Conservation (phyloP, 2,329 filamentous ascomycete genomes). For the Aspergillus luchuensis region DNA sequence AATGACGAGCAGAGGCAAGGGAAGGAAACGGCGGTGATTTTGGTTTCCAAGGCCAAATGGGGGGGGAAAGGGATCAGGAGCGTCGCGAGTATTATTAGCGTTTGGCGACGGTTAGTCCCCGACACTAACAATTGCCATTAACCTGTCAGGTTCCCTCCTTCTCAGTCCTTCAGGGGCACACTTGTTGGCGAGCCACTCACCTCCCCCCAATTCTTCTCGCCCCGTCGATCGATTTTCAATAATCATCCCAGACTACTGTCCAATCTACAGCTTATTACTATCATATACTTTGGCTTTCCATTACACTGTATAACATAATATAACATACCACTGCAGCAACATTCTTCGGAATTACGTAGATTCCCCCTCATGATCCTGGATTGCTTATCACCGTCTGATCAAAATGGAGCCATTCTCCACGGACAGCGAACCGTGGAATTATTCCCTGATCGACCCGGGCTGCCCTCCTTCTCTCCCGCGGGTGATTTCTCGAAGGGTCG, state of each 20-base stretch:
- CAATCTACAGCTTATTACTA: not conserved
- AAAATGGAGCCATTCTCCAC: not conserved
- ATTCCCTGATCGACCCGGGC: not conserved
- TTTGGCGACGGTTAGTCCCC: conserved; percentile 4
- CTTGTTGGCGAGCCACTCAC: conserved; percentile 2
- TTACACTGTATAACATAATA: not conserved
- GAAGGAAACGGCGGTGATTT: conserved; percentile 12
- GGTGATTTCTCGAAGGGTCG: not conserved
- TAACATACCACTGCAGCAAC: not conserved
- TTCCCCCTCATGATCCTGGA: too few relatives aligned
- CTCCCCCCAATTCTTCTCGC: conserved; percentile 23
- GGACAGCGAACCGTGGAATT: conserved; percentile 7
- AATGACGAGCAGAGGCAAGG: not conserved
- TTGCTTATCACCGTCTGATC: not conserved
- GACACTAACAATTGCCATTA: not conserved
- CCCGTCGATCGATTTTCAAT: conserved; percentile 32
- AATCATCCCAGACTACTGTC: conserved; percentile 5
- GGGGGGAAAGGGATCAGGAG: conserved; percentile 2
- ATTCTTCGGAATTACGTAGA: not conserved
- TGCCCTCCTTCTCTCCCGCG: not conserved
- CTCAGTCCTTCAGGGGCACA: conserved; percentile 12
- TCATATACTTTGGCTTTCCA: not conserved
- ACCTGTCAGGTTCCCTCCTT: conserved; percentile 3
- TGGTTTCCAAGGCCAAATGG: conserved; percentile 6
- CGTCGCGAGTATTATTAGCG: conserved; percentile 3